A percentile compares a stretch with the other conserved stretches of the same genome.
These are phyloP conservation scores for Haberlea rhodopensis DNA, from an alignment of 257 asterid genomes.

Conservation along the genomic window DNA sequence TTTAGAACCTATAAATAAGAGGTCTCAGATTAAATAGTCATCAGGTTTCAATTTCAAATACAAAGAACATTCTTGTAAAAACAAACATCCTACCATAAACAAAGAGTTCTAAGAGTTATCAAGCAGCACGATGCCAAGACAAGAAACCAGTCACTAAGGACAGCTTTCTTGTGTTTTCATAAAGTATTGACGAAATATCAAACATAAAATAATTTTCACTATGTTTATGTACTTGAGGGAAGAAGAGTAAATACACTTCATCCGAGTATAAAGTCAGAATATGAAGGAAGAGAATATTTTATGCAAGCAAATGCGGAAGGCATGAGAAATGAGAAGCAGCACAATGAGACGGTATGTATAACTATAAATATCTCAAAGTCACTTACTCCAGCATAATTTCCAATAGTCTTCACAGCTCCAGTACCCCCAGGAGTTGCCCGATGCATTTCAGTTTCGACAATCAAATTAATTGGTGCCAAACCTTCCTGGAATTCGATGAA, in stretches of 20 bases:
- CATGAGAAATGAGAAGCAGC: constrained; percentile 7
- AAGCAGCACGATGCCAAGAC: constrained; percentile 6
- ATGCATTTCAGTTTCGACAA: constrained; percentile 90
- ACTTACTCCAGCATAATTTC: constrained; percentile 94
- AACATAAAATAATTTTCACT: constrained; percentile 1
- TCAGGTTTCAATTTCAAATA: constrained; percentile 1
- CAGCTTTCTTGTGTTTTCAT: constrained; percentile 7
- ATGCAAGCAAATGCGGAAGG: background rate
- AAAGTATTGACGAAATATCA: constrained; percentile 15
- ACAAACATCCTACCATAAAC: background rate
- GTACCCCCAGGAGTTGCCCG: constrained; percentile 99
- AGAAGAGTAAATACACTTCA: background rate
- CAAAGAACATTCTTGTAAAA: constrained; percentile 3
- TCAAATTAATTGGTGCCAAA: constrained; percentile 85
- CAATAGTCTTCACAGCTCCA: constrained; percentile 93
- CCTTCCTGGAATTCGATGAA: constrained; percentile 70
- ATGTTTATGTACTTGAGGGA: background rate
- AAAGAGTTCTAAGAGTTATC: constrained; percentile 2
- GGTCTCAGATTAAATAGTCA: constrained; percentile 5
- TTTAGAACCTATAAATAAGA: constrained; percentile 33
- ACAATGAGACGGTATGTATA: background rate
- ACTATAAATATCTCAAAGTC: constrained; percentile 9
- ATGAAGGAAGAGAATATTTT: background rate
- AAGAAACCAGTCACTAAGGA: constrained; percentile 6
- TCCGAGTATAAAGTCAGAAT: background rate